A percentile compares a stretch with the other conserved stretches of the same genome.
These are phyloP conservation scores for Annulohypoxylon bovei DNA, from an alignment of 495 filamentous ascomycete species.

Conservation along the genomic window DNA sequence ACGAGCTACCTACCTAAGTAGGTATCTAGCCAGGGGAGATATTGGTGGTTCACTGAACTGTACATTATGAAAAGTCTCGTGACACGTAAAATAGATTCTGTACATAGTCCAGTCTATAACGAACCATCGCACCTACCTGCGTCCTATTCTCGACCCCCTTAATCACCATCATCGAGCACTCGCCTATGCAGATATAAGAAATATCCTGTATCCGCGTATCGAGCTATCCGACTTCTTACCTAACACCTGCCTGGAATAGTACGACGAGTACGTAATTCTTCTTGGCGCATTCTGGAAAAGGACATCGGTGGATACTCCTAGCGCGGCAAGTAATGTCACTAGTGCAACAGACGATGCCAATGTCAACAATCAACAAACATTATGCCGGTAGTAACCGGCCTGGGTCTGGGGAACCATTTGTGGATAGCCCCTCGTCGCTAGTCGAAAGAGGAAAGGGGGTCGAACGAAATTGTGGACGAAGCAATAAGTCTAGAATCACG, in stretches of 20 bases:
- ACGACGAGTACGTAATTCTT: background rate
- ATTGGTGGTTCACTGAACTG: background rate
- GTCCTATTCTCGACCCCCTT: background rate
- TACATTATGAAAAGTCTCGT: background rate
- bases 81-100: background rate
- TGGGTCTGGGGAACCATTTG: slow-evolving; percentile 1
- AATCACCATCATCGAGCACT: background rate
- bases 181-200: background rate
- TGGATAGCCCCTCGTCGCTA: background rate
- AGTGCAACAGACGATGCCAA: background rate
- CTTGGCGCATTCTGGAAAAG: slow-evolving; percentile 3
- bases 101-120: background rate
- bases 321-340: background rate
- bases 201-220: background rate
- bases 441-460: background rate
- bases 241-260: background rate
- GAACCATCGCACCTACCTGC: background rate
- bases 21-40: background rate
- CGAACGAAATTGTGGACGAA: background rate
- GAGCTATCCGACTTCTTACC: background rate
- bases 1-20: too few relatives aligned
- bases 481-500: background rate
- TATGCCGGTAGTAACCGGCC: background rate
- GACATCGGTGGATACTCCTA: background rate
- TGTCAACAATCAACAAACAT: slow-evolving; percentile 5